Base-by-base conservation (phyloP, 2,329 filamentous ascomycete genomes). In the Venturia carpophila region DNA sequence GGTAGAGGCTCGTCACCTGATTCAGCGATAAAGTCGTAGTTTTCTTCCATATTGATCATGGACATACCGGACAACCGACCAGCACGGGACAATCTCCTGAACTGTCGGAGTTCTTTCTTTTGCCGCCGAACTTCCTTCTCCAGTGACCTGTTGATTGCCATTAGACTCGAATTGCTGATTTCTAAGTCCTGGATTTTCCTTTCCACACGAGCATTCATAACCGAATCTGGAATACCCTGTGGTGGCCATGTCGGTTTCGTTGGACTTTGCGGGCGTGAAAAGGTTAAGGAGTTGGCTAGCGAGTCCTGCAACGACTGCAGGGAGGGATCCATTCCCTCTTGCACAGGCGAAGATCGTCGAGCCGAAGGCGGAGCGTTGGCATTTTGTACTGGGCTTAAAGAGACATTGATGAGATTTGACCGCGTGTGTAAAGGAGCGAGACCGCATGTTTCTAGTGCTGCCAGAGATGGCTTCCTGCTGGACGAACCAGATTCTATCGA, bases 121-220 rank as follows among this genome's bases (percentile, higher is more conserved):
- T 97, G 93, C 73, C 96, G 96, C 34, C 92, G 86, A 71, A 99
- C 83, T 73, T 97, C 91, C 30, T 91, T 85, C 77, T 99, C 94
- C 0, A 99, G 79, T 0, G 92, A 94, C 64, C 92, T 84, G 73
- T 99, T 99, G 77, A 99, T 97, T 49, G 94, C 94, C 65, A 96
- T 84, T 3, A 99, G 82, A 1, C 92, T 97, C 0, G 91, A 94
- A 72, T 99, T 99, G 65, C 90, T 96, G 68, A 99, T 99, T 74
- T 99, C 91, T 6, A 99, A 80, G 74, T 99, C 94, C 69, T 97
- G 84, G 0, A 99, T 92, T 78, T 97, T 99, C 67, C 94, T 86
- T 75, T 97, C 94, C 43, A 91, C 85, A 39, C 94, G 85, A 17
- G 94, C 94, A 73, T 91, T 94, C n/a, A 89, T 84, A 13, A 94